phyloP scores from a whole-genome alignment of 202 grass and related monocot species.

The Brachypodium distachyon region DNA sequence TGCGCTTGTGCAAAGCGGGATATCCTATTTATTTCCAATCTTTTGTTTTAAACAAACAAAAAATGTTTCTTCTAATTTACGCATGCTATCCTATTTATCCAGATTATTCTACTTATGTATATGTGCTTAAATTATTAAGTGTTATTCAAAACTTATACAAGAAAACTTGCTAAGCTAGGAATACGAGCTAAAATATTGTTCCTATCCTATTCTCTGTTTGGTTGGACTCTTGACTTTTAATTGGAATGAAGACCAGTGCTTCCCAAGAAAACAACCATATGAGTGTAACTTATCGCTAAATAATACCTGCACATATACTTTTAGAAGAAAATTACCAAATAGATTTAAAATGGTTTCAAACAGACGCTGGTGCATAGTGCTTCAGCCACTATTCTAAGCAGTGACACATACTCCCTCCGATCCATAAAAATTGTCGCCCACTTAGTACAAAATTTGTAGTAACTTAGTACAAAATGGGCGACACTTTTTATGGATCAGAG shows the following conservation, averaged over 20 bases:
- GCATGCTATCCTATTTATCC: neutral
- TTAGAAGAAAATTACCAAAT: neutral
- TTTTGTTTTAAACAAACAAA: neutral
- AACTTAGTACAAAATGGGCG: neutral
- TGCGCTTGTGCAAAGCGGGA: too few species aligned
- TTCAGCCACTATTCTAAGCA: neutral
- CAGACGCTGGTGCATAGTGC: neutral
- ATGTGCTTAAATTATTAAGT: neutral
- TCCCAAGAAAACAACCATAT: neutral
- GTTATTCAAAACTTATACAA: neutral
- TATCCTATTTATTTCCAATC: too few species aligned
- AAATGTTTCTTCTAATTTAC: neutral
- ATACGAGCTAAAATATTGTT: neutral
- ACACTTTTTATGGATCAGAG: too few species aligned
- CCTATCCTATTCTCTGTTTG: neutral
- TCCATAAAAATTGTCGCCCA: too few species aligned
- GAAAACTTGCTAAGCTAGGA: neutral
- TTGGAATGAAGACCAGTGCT: neutral
- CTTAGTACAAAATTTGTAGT: neutral
- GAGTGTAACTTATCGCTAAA: neutral
- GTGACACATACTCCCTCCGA: too few species aligned
- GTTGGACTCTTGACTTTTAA: neutral
- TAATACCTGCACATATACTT: neutral
- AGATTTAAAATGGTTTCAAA: neutral
- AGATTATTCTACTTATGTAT: neutral